Evolutionary conservation across 1,284 basidiomycete species (phyloP), one percentile per base, ranked within the genome.

Genomic region (Phlebopus sp.): DNA sequence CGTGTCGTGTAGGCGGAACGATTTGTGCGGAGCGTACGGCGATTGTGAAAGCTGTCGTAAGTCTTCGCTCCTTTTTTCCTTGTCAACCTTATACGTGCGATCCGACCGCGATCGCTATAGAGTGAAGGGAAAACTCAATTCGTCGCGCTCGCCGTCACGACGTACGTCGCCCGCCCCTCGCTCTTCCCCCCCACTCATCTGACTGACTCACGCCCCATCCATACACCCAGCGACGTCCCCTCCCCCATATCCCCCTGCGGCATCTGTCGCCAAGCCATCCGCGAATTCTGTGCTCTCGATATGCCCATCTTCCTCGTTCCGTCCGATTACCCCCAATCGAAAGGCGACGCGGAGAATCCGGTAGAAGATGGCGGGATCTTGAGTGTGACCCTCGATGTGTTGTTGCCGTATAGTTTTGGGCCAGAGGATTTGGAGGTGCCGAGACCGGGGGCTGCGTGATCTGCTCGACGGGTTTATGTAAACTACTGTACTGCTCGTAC

Each of bases 21-120:
- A 92, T 92, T 43, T 96, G 92, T 56, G 92, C 92, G 0, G 92
- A 96, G 64, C 74, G 89, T 23, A 92, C 91, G 0, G 92, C 91
- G 0, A 74, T 94, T 42, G 84, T 90, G 14, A 92, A 90, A 60
- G 90, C 89, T 18, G 81, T 86, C 27, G 90, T 92, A 59, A 59
- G 87, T 75, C 8, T 18, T 29, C 32, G n/a, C n/a, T n/a, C n/a
- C n/a, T n/a, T n/a, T n/a, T n/a, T n/a, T n/a, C n/a, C n/a, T n/a
- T n/a, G n/a, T n/a, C n/a, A n/a, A n/a, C n/a, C n/a, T n/a, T n/a
- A n/a, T n/a, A n/a, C n/a, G n/a, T n/a, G n/a, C 4, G 39, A 9
- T 19, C 36, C 27, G 44, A 13, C 27, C 14, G 36, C 9, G 11
- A 32, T 21, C 34, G 23, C 5, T 15, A 17, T 70, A 94, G 91